Conservation (phyloP, 441 rosid genomes). For the Gossypium davidsonii region DNA sequence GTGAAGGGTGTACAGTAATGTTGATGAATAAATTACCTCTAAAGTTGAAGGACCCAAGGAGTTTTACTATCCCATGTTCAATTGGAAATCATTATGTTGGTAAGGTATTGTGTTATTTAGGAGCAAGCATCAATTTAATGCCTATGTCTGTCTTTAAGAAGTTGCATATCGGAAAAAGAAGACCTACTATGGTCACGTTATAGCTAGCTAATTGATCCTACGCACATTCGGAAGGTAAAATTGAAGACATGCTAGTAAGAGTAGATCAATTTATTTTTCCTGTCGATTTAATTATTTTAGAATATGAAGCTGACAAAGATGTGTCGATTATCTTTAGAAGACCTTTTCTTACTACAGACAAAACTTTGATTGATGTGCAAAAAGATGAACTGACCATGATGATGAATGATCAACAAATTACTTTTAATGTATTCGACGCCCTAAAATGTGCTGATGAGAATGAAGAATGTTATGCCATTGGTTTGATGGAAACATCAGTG, state of each 20-base stretch:
- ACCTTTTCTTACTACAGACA: too few relatives aligned
- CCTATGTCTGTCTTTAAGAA: not conserved
- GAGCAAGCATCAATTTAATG: not conserved
- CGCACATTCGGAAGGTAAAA: not conserved
- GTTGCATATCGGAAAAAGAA: not conserved
- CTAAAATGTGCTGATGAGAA: too few relatives aligned
- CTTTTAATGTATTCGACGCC: too few relatives aligned
- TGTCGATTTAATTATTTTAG: not conserved
- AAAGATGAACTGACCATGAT: too few relatives aligned
- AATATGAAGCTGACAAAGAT: too few relatives aligned
- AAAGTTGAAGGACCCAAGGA: not conserved
- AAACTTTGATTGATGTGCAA: too few relatives aligned
- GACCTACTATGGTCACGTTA: not conserved
- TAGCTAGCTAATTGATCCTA: not conserved
- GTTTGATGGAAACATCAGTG: too few relatives aligned
- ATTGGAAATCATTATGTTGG: not conserved
- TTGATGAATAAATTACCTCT: not conserved
- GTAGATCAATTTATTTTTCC: not conserved
- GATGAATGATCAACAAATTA: too few relatives aligned
- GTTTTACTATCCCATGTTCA: not conserved
- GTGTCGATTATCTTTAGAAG: too few relatives aligned
- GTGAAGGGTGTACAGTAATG: not conserved
- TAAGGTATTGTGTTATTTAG: not conserved
- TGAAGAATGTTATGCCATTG: too few relatives aligned
- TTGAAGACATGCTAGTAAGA: not conserved